phyloP scores from a whole-genome alignment of 2,329 filamentous ascomycete genomes.

The Pseudocercospora cruenta region DNA sequence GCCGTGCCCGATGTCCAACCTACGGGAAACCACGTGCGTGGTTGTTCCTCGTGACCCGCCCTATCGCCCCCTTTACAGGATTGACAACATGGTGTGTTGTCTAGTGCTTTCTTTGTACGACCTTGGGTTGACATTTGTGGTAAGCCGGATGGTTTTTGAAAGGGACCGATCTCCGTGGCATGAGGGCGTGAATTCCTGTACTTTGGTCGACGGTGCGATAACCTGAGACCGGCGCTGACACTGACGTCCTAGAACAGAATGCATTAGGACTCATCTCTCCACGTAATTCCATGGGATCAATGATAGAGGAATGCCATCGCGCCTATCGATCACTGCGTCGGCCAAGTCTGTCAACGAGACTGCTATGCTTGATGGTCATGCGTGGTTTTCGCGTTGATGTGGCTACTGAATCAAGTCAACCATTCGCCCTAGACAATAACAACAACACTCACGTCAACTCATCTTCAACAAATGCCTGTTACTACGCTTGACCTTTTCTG shows the following conservation, averaged over 20 bases:
- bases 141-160: not conserved
- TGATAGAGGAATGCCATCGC: not conserved
- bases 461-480: not conserved
- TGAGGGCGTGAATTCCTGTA: not conserved
- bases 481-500: not conserved
- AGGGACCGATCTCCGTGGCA: not conserved
- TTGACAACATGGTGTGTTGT: not conserved
- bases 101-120: not conserved
- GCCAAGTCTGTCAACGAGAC: not conserved
- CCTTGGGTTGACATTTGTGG: not conserved
- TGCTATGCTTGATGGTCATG: not conserved
- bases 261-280: not conserved
- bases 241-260: not conserved
- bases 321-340: not conserved
- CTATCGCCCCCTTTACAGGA: not conserved
- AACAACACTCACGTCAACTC: not conserved
- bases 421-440: not conserved
- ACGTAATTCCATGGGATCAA: not conserved
- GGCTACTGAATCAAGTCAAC: not conserved
- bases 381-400: not conserved
- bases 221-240: not conserved
- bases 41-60: not conserved
- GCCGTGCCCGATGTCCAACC: not conserved
- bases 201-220: not conserved
- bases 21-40: slow-evolving; percentile 1